A percentile compares a stretch with the other conserved stretches of the same genome.
These are phyloP conservation scores for Monascus ruber DNA, from an alignment of 2,329 filamentous ascomycete genomes.

Conservation along the genomic window DNA sequence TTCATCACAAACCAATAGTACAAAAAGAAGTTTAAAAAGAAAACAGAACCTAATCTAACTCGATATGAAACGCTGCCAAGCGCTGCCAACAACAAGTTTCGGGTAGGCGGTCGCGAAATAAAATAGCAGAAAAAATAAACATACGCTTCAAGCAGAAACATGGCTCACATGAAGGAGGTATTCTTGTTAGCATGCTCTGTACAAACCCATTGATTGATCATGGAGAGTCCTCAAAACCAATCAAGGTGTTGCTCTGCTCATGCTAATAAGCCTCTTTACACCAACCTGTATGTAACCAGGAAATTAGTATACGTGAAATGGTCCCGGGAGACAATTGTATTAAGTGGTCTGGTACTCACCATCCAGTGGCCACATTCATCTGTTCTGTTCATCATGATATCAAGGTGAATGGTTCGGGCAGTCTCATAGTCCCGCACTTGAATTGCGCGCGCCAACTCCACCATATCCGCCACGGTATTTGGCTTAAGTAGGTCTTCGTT, in stretches of 20 bases:
- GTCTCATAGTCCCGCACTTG: slow-evolving; percentile 57
- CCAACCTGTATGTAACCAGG: slow-evolving; percentile 45
- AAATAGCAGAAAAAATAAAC: too few species aligned
- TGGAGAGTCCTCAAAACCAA: background rate
- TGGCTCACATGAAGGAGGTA: too few species aligned
- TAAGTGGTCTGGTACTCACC: slow-evolving; percentile 43
- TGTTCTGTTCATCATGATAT: slow-evolving; percentile 64
- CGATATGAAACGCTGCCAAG: too few species aligned
- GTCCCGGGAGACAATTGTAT: background rate
- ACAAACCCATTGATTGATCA: background rate
- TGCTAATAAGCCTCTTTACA: slow-evolving; percentile 64
- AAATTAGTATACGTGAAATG: background rate
- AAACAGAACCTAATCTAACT: too few species aligned
- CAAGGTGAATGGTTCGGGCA: slow-evolving; percentile 58
- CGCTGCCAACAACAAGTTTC: too few species aligned
- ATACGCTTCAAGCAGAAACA: too few species aligned
- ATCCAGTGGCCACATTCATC: slow-evolving; percentile 81
- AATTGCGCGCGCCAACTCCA: slow-evolving; percentile 49
- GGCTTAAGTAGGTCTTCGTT: slow-evolving; percentile 82
- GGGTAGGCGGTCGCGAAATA: too few species aligned
- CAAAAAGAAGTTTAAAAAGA: too few species aligned
- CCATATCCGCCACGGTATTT: slow-evolving; percentile 47
- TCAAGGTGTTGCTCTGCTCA: slow-evolving; percentile 64
- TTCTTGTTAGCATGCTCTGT: background rate
- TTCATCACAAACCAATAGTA: too few species aligned